phyloP scores from a whole-genome alignment of 768 basidiomycete species.

The Rhizopogon roseolus region DNA sequence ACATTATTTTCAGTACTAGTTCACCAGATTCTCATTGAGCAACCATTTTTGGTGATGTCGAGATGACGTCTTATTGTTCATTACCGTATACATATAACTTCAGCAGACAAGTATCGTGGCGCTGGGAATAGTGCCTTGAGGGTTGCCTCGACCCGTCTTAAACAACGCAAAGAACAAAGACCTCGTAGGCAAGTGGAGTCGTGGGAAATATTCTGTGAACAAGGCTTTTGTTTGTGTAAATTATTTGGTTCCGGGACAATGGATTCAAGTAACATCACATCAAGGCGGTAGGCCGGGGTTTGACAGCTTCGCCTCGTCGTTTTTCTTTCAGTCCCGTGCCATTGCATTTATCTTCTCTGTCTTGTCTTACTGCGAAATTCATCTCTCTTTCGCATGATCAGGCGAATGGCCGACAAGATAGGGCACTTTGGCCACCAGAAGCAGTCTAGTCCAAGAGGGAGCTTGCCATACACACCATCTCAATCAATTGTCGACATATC shows the following conservation, averaged over 20 bases:
- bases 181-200: background rate
- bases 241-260: background rate
- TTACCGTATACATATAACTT: too few species aligned
- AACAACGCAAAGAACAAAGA: background rate
- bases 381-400: slow-evolving; percentile 29
- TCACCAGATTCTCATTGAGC: too few species aligned
- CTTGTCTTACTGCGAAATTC: background rate
- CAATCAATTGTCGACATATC: background rate
- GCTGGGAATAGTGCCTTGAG: background rate
- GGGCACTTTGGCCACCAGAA: slow-evolving; percentile 24
- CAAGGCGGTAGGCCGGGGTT: background rate
- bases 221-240: background rate
- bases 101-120: background rate
- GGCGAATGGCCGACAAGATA: slow-evolving; percentile 48
- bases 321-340: background rate
- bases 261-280: too few species aligned
- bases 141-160: too few species aligned
- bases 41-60: background rate
- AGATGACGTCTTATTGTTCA: background rate
- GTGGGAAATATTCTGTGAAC: too few species aligned
- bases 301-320: background rate
- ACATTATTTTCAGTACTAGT: background rate
- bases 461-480: background rate
- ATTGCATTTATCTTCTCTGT: background rate
- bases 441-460: background rate